Percentiles rank a stretch among this genome's conserved stretches.
These are phyloP conservation scores for Fusarium fracticaudum DNA, from an alignment of 2,329 filamentous ascomycete species.

Conservation along the genomic window DNA sequence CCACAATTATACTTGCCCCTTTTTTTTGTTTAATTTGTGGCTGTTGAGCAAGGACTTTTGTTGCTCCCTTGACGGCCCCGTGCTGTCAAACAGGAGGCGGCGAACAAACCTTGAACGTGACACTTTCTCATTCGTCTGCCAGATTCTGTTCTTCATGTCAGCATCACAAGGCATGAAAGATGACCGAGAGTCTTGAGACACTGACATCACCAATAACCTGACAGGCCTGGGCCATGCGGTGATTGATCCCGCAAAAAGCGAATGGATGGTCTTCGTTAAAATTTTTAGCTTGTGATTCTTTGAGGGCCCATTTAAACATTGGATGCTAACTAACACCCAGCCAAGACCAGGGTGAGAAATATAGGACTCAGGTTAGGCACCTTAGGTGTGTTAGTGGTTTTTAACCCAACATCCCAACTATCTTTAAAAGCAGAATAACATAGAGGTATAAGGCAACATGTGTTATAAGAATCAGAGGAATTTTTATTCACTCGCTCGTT, in stretches of 20 bases:
- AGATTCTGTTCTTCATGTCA: conserved; percentile 1
- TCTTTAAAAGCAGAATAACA: neutral
- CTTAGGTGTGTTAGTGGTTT: no score
- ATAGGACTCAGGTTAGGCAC: neutral
- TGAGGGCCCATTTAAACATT: neutral
- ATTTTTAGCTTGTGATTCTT: conserved; percentile 17
- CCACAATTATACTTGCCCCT: neutral
- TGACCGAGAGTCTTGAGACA: conserved; percentile 31
- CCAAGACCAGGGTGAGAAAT: neutral
- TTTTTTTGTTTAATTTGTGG: conserved; percentile 23
- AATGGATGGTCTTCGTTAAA: conserved; percentile 17
- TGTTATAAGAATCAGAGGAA: no score
- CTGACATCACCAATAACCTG: conserved; percentile 41
- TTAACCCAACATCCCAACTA: neutral
- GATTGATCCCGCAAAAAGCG: conserved; percentile 30
- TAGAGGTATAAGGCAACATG: neutral
- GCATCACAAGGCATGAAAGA: conserved; percentile 16
- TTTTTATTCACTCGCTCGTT: neutral
- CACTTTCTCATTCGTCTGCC: neutral
- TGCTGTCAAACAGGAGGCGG: neutral
- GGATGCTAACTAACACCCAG: neutral
- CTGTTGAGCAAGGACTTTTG: conserved; percentile 7
- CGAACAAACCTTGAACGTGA: neutral
- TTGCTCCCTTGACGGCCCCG: neutral
- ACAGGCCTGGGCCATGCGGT: conserved; percentile 34